Base-by-base conservation (phyloP, 2,329 filamentous ascomycete genomes). In the Fusarium oxysporum region DNA sequence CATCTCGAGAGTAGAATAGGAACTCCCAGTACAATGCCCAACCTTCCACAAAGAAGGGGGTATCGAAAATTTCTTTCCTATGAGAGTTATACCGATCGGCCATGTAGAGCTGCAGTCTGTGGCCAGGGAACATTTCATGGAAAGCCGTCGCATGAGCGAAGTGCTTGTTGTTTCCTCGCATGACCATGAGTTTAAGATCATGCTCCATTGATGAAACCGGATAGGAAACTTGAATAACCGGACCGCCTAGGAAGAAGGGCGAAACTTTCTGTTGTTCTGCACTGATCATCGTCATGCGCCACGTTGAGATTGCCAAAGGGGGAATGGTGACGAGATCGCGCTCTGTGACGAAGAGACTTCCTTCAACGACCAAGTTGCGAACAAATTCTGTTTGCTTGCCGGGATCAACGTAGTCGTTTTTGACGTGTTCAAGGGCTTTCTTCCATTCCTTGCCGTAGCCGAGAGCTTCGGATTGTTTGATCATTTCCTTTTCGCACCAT, bases 11-110 rank as follows among this genome's bases (percentile, higher is more conserved):
- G 32, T 73, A 73, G 8, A 73, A 64, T 5, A 73, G n/a, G 35
- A 73, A 73, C 55, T 73, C 71, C 71, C 71, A 73, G n/a, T 73
- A 73, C 0, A 73, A 5, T 5, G 71, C 71, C 71, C 71, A 73
- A 0, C 71, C 71, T 19, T 73, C 71, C 2, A 73, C 71, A 9
- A 68, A 73, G 10, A 74, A 73, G 0, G 71, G 71, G 0, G 71
- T 73, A 2, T 74, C 62, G 5, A 73, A 73, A 0, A 73, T 74
- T 10, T 61, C 25, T 21, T 71, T 73, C 4, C 71, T 56, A 12
- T 73, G 71, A 0, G 71, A 64, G 43, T 73, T 73, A 2, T 73
- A 74, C 0, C 71, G 40, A 9, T 73, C 71, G 0, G 71, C 71
- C 71, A 73, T 73, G 51, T 74, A 73, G 3, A 73, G 67, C 43